Percentiles rank a stretch among this genome's conserved stretches.
Evolutionary conservation across 148 eudicot genomes (phyloP).

Genomic region (Vaccinium macrocarpon): DNA sequence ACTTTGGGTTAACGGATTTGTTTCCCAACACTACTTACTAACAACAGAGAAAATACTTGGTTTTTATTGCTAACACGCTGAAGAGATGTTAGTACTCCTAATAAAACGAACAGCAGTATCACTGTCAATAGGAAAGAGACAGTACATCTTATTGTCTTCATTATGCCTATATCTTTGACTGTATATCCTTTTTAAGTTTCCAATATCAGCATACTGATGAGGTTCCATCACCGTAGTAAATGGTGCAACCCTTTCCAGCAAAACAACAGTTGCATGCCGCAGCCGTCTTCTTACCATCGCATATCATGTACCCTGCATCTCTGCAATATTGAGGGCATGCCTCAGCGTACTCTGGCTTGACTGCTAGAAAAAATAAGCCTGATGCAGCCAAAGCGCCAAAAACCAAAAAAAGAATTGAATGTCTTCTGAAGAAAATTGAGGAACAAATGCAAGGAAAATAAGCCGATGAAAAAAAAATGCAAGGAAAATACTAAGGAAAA

Average conservation of each 20-base stretch:
- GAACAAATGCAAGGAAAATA: not conserved
- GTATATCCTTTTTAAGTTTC: not conserved
- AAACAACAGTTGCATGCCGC: not conserved
- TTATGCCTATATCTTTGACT: not conserved
- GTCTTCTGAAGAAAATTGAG: not conserved
- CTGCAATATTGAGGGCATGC: not conserved
- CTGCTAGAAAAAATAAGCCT: not conserved
- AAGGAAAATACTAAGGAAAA: not conserved
- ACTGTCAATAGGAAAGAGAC: not conserved
- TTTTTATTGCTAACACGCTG: too few species aligned
- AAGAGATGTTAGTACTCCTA: too few species aligned
- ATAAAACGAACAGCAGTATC: too few species aligned
- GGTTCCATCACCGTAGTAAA: not conserved
- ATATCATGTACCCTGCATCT: not conserved
- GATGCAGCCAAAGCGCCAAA: too few species aligned
- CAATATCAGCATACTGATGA: not conserved
- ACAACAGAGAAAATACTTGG: too few species aligned
- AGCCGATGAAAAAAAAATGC: too few species aligned
- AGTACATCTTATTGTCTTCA: not conserved
- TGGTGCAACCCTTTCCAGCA: not conserved
- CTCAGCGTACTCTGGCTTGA: not conserved
- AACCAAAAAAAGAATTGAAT: not conserved
- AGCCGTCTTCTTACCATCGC: not conserved
- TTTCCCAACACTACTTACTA: too few species aligned
- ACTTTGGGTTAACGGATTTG: too few species aligned